Evolutionary conservation across 306 rosid genomes (phyloP), one percentile per base, ranked within the genome.

Genomic region (Myrica gale): DNA sequence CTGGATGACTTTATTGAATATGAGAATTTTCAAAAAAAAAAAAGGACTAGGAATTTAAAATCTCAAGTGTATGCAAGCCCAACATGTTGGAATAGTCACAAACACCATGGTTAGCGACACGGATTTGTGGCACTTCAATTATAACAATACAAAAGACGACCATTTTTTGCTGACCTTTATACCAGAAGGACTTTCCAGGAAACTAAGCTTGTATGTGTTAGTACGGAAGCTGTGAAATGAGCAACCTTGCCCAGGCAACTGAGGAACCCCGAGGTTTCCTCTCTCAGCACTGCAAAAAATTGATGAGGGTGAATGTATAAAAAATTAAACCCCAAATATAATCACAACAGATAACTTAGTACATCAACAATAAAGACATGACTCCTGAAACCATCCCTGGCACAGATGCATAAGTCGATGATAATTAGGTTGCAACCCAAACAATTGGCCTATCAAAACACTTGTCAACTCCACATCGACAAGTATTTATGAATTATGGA

Each of bases 241-340:
- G 78, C 99, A 95, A 60, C 99, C 99, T 84, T 95, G 97, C 57
- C 99, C 99, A 9, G 97, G 93, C 81, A 95, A 82, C 79, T 95
- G 99, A 67, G 97, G 97, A 77, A 95, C 89, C 9, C 97, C 99
- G 47, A 96, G 99, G 80, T 96, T 96, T 56, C 93, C 96, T 86
- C 83, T 96, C 61, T 92, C 96, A 11, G 90, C 87, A 62, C 98
- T 91, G 84, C 79, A 85, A 83, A 78, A 76, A 37, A 8, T 11
- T 42, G 23, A 61, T 65, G 10, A 73, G 72, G 66, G 54, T 23
- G 16, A 41, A 57, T 68, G 45, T 19, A 42, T 13, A 17, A 41
- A 45, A 60, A 62, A 51, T 51, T 41, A 78, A 67, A 72, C 63
- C 78, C 37, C 37, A 37, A 42, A 76, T 3, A 75, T 37, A 44